A percentile compares a stretch with the other conserved stretches of the same genome.
Evolutionary conservation across 805 yeast species (phyloP).

Genomic region (Ogataea henricii): DNA sequence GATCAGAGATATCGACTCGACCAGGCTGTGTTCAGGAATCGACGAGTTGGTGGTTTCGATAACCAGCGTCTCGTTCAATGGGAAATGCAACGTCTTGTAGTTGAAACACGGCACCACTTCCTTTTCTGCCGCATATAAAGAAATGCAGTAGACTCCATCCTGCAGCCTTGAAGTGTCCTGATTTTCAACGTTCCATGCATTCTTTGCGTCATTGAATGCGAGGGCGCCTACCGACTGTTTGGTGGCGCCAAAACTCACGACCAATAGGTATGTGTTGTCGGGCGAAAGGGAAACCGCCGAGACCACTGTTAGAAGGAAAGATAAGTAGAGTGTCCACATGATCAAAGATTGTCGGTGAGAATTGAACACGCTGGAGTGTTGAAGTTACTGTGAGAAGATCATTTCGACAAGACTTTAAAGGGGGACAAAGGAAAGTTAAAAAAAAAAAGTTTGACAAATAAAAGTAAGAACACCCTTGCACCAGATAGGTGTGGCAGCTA

Average conservation of each 20-base stretch:
- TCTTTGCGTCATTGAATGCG: background rate
- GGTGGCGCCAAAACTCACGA: slow-evolving; percentile 6
- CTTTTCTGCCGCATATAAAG: slow-evolving; percentile 9
- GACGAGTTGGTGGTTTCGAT: slow-evolving; percentile 11
- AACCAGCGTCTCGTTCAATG: slow-evolving; percentile 21
- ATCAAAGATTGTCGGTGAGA: too few species aligned
- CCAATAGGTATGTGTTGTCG: slow-evolving; percentile 6
- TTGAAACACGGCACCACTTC: slow-evolving; percentile 26
- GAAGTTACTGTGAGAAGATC: too few species aligned
- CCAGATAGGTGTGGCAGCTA: too few species aligned
- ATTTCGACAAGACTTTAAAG: too few species aligned
- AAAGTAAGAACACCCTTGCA: too few species aligned
- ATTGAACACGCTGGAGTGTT: too few species aligned
- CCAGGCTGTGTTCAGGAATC: background rate
- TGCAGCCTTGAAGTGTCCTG: background rate
- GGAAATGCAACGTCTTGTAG: slow-evolving; percentile 20
- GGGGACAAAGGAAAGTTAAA: too few species aligned
- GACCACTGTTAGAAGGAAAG: background rate
- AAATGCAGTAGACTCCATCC: slow-evolving; percentile 23
- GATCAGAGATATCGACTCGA: slow-evolving; percentile 21
- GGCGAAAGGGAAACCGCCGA: background rate
- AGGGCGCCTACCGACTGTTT: slow-evolving; percentile 13
- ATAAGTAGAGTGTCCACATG: background rate
- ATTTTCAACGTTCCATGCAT: slow-evolving; percentile 10
- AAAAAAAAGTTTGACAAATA: too few species aligned